phyloP scores from a whole-genome alignment of 257 asterid species.

The Echium plantagineum region DNA sequence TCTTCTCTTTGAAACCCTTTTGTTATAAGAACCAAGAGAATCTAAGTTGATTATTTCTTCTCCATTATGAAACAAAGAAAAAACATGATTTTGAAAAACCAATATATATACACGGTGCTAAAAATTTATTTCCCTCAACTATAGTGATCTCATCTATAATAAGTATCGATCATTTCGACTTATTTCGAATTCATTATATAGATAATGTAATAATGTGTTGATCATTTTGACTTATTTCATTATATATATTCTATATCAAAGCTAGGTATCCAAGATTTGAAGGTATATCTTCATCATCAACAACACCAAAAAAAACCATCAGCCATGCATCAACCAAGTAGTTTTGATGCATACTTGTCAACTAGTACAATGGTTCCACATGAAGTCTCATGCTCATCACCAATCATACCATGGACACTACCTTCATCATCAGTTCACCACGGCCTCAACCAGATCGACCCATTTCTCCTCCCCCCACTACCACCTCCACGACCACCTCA shows the following conservation, averaged over 20 bases:
- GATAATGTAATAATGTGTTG: too few relatives aligned
- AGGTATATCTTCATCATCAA: background rate
- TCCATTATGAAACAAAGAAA: too few relatives aligned
- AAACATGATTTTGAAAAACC: too few relatives aligned
- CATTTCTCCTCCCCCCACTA: constrained; percentile 2
- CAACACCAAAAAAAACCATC: background rate
- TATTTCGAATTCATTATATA: too few relatives aligned
- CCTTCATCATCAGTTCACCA: constrained; percentile 4
- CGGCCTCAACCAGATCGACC: constrained; percentile 7
- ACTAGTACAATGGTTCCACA: constrained; percentile 2
- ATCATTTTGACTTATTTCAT: too few relatives aligned
- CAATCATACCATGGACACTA: constrained; percentile 6
- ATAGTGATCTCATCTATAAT: too few relatives aligned
- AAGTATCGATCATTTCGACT: too few relatives aligned
- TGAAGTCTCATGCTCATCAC: constrained; percentile 8
- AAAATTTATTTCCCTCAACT: too few relatives aligned
- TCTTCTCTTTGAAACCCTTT: background rate
- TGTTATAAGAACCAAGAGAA: constrained; percentile 2
- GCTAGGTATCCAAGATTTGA: background rate
- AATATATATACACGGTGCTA: too few relatives aligned
- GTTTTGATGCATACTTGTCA: background rate
- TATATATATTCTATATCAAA: too few relatives aligned
- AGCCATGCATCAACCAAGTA: constrained; percentile 7
- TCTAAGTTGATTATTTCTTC: background rate
- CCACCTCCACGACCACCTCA: constrained; percentile 3